phyloP scores from a whole-genome alignment of 2,329 filamentous ascomycete genomes.

The Fusarium siculi region DNA sequence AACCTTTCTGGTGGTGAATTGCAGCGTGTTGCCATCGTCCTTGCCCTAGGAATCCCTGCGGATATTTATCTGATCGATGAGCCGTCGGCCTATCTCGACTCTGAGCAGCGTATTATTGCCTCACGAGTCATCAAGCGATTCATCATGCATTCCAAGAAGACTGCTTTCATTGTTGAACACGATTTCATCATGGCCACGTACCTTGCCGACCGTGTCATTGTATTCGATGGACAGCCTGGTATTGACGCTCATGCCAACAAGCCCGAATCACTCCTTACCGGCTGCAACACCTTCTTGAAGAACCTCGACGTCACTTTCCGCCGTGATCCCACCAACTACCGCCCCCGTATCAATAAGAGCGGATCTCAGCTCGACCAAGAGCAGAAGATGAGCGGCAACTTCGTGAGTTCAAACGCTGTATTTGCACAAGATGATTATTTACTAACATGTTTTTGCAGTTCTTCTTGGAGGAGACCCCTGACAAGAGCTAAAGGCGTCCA shows the following conservation, averaged over 20 bases:
- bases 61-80: slow-evolving; percentile 99
- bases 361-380: slow-evolving; percentile 97
- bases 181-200: slow-evolving; percentile 96
- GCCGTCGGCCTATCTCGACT: slow-evolving; percentile 96
- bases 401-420: slow-evolving; percentile 66
- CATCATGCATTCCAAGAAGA: slow-evolving; percentile 99
- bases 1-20: slow-evolving; percentile 99
- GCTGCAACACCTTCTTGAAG: slow-evolving; percentile 97
- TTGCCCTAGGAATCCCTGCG: slow-evolving; percentile 93
- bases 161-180: slow-evolving; percentile 98
- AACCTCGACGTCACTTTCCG: slow-evolving; percentile 98
- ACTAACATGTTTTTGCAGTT: slow-evolving; percentile 65
- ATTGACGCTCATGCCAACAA: slow-evolving; percentile 87
- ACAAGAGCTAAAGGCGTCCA: slow-evolving; percentile 63
- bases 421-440: not conserved
- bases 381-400: slow-evolving; percentile 94
- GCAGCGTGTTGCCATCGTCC: slow-evolving; percentile 97
- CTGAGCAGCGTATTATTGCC: slow-evolving; percentile 98
- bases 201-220: slow-evolving; percentile 91
- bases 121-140: slow-evolving; percentile 98
- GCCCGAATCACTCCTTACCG: slow-evolving; percentile 91
- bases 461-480: slow-evolving; percentile 85
- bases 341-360: slow-evolving; percentile 98
- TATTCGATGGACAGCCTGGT: slow-evolving; percentile 95
- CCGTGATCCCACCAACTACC: slow-evolving; percentile 94